A percentile compares a stretch with the other conserved stretches of the same genome.
Conservation (phyloP, 257 asterid species). For the Vinca minor region DNA sequence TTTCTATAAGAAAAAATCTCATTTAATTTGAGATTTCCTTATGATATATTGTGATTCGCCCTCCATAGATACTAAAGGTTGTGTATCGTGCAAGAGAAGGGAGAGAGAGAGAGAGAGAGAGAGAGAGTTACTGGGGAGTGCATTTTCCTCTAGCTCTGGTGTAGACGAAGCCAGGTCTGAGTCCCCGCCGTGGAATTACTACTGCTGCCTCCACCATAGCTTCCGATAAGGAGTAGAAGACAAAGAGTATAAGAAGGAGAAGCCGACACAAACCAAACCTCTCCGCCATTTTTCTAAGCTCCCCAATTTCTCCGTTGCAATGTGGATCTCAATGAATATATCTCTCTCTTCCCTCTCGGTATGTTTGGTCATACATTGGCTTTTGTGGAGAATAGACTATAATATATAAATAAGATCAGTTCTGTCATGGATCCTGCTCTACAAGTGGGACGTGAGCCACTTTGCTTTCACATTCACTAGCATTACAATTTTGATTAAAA, state of each 20-base stretch:
- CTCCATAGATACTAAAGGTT: too few species aligned
- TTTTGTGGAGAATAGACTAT: too few species aligned
- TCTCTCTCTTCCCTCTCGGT: not conserved
- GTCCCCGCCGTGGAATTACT: not conserved
- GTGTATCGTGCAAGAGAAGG: too few species aligned
- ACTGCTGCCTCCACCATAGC: conserved; percentile 17
- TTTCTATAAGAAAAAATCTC: too few species aligned
- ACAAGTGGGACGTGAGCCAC: too few species aligned
- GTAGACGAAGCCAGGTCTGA: conserved; percentile 60
- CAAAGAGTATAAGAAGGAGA: conserved; percentile 3
- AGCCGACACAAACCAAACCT: conserved; percentile 1
- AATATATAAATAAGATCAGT: too few species aligned
- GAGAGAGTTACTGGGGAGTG: conserved; percentile 52
- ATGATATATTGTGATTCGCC: too few species aligned
- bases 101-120: not conserved
- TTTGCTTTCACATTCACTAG: too few species aligned
- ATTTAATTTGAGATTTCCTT: too few species aligned
- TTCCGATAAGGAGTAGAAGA: conserved; percentile 9
- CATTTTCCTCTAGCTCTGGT: conserved; percentile 71
- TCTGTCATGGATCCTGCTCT: too few species aligned
- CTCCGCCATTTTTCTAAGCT: conserved; percentile 9
- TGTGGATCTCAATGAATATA: conserved; percentile 7
- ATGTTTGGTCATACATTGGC: conserved; percentile 7
- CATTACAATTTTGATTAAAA: too few species aligned
- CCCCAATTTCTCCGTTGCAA: too few species aligned